Base-by-base conservation (phyloP, 148 eudicot genomes). In the Cornus kousa region DNA sequence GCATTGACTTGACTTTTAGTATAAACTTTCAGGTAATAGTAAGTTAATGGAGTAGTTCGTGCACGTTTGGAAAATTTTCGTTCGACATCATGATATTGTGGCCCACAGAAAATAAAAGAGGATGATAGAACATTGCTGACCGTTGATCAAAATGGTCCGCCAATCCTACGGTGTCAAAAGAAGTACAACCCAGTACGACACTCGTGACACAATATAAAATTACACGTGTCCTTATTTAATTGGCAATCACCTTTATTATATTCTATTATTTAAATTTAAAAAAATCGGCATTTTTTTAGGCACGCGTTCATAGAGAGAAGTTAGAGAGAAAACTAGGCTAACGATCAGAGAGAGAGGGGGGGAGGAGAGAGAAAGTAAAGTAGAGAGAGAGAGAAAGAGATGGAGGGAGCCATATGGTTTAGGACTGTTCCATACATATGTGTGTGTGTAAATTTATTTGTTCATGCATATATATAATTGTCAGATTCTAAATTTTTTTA, bases 381-480 rank as follows among this genome's bases (percentile, higher is more conserved):
- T 33, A 66, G 40, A 43, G 71, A 75, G 32, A 14, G 71, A 66
- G 60, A 65, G 70, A 39, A 37, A 23, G 71, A 43, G 78, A 28
- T 28, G 28, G 28, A 28, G 28, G 28, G 24, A 43, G 72, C 3
- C 72, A 5, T 28, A n/a, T 68, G 79, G 73, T 77, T 33, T 68
- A 16, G 20, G 79, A 68, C 79, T 68, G 72, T 32, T 35, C 37
- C 37, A 35, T 35, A 6, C 48, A 43, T 43, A 43, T 43, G 6
- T 43, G 8, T 43, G 48, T 43, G 48, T 9, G 46, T 40, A 71
- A 77, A 13, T 77, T 59, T 76, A n/a, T 48, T 28, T 17, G 32
- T 66, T 11, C 37, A 24, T 28, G 43, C 32, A 37, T 19, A 22
- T 46, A 67, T 46, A 43, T 40, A 20, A 35, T 35, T 35, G 37